Evolutionary conservation across 805 yeast species (phyloP), one percentile per base, ranked within the genome.

Genomic region (Brettanomyces anomalus): DNA sequence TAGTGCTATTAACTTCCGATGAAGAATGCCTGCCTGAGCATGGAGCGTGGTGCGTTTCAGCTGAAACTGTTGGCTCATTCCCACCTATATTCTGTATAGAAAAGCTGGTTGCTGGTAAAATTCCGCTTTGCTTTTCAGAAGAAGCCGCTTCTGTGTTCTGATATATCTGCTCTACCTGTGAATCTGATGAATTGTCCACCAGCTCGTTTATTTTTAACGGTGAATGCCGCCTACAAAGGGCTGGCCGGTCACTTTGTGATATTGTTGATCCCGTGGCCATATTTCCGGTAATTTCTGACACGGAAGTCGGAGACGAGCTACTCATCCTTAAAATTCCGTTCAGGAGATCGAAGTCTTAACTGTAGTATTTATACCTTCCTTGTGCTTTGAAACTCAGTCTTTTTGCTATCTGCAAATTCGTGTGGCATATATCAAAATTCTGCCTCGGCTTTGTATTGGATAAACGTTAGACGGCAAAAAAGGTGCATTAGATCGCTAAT

Each of bases 1-100:
- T 56, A 2, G 65, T 56, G 1, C 50, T 30, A 11, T 41, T 43
- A 14, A n/a, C n/a, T n/a, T n/a, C n/a, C n/a, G n/a, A n/a, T n/a
- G n/a, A n/a, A n/a, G n/a, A n/a, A n/a, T 30, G n/a, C n/a, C n/a
- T 18, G 18, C 13, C n/a, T 24, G 26, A 16, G 18, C 15, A 8
- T 18, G 16, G 36, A 14, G 16, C 19, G 33, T 17, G 39, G 16
- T 26, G 20, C 5, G n/a, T n/a, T n/a, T n/a, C 14, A 37, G 21
- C 30, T n/a, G n/a, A n/a, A n/a, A n/a, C n/a, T n/a, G n/a, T n/a
- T n/a, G n/a, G n/a, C n/a, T n/a, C n/a, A n/a, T n/a, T n/a, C n/a
- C n/a, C n/a, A n/a, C n/a, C n/a, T n/a, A n/a, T n/a, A n/a, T n/a
- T n/a, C n/a, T n/a, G n/a, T n/a, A n/a, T 28, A 14, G 32, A 28